Conservation (phyloP, 1,284 basidiomycete genomes). For the Puccinia novopanici region DNA sequence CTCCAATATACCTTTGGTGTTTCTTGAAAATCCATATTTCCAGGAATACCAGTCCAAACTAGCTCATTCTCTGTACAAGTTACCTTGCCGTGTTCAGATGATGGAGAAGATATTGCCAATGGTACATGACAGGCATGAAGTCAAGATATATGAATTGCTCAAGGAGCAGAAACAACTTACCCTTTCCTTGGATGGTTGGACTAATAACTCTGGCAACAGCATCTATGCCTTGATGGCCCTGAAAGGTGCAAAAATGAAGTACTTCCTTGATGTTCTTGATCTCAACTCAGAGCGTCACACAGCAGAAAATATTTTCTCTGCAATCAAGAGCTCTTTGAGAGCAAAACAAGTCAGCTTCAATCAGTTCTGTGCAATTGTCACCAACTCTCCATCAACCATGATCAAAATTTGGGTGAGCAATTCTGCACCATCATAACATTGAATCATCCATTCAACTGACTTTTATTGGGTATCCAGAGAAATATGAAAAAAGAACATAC, state of each 20-base stretch:
- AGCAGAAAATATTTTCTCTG: not conserved
- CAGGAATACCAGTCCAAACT: slow-evolving; percentile 26
- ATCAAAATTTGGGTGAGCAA: slow-evolving; percentile 28
- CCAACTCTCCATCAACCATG: not conserved
- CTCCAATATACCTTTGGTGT: not conserved
- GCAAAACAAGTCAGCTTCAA: too few relatives aligned
- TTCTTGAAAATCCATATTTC: slow-evolving; percentile 24
- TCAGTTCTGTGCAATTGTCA: slow-evolving; percentile 17
- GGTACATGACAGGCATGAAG: slow-evolving; percentile 7
- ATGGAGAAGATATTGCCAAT: too few relatives aligned
- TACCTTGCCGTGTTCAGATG: too few relatives aligned
- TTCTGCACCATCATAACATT: too few relatives aligned
- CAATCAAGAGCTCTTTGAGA: too few relatives aligned
- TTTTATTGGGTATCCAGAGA: too few relatives aligned
- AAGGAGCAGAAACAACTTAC: slow-evolving; percentile 5
- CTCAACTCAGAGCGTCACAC: not conserved
- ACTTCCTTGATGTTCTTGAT: slow-evolving; percentile 23
- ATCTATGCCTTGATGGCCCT: not conserved
- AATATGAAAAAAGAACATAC: slow-evolving; percentile 7
- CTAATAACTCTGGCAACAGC: slow-evolving; percentile 10
- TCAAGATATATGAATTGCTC: not conserved
- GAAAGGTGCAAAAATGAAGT: not conserved
- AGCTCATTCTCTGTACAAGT: not conserved
- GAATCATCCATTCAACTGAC: too few relatives aligned
- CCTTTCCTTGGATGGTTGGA: not conserved